Percentiles rank a stretch among this genome's conserved stretches.
Conservation (phyloP, 441 rosid species). For the Hura crepitans region DNA sequence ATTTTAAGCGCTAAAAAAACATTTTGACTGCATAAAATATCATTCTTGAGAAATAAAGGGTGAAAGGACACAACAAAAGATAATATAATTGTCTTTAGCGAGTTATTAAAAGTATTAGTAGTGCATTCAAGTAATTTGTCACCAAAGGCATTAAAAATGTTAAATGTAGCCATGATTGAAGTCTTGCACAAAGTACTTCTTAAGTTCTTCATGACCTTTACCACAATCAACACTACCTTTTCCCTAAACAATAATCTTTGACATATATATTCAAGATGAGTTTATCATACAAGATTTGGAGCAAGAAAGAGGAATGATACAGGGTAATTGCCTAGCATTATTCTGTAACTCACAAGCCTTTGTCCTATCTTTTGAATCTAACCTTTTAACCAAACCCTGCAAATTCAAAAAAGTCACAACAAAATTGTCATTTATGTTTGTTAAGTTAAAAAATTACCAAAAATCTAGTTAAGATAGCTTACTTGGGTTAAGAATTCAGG, state of each 20-base stretch:
- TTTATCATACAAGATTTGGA: conserved; percentile 55
- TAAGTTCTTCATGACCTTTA: conserved; percentile 86
- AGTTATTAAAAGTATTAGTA: conserved; percentile 52
- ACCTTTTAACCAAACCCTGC: conserved; percentile 55
- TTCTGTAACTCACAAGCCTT: conserved; percentile 65
- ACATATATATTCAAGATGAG: not conserved
- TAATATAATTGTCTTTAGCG: conserved; percentile 35
- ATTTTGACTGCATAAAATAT: too few species aligned
- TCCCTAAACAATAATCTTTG: conserved; percentile 43
- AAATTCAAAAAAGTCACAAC: conserved; percentile 5
- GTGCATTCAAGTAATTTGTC: conserved; percentile 50
- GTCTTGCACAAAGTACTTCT: conserved; percentile 94
- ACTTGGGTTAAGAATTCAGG: conserved; percentile 64
- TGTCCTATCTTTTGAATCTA: conserved; percentile 80
- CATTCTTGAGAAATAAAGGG: not conserved
- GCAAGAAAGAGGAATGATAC: conserved; percentile 55
- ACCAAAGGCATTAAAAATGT: conserved; percentile 65
- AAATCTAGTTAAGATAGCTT: conserved; percentile 17
- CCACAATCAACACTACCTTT: conserved; percentile 44
- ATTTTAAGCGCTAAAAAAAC: too few species aligned
- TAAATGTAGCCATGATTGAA: conserved; percentile 79
- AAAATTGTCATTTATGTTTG: not conserved
- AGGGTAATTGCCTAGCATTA: conserved; percentile 53
- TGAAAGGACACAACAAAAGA: not conserved
- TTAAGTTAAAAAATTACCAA: not conserved